These are phyloP conservation scores for Termitomyces sp. DNA, from an alignment of 768 basidiomycete genomes.

Conservation along the genomic window DNA sequence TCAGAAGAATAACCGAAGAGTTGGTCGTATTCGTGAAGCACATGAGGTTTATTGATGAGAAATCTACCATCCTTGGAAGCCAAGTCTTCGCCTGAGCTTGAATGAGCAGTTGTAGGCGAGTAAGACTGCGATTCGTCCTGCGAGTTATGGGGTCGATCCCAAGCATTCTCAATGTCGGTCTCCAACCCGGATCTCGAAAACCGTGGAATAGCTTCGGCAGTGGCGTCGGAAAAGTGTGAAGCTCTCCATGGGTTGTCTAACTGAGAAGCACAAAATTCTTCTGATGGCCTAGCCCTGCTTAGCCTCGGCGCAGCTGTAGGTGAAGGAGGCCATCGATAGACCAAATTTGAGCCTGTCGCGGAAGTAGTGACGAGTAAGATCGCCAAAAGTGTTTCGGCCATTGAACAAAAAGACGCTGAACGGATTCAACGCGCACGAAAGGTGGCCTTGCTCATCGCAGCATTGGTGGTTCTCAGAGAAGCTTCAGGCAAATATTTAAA, in stretches of 20 bases:
- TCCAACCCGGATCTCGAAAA: conserved; percentile 16
- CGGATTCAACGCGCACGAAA: not conserved
- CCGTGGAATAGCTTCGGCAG: conserved; percentile 18
- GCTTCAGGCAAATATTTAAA: not conserved
- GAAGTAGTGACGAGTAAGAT: conserved; percentile 82
- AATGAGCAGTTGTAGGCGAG: conserved; percentile 37
- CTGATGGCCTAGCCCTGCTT: conserved; percentile 55
- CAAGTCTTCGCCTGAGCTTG: conserved; percentile 46
- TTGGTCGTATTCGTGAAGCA: conserved; percentile 51
- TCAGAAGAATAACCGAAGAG: conserved; percentile 79
- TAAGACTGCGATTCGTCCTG: conserved; percentile 51
- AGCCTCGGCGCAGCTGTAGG: conserved; percentile 63
- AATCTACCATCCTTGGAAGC: conserved; percentile 40
- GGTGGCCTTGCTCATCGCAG: not conserved
- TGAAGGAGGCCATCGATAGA: conserved; percentile 81
- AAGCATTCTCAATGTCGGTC: conserved; percentile 49
- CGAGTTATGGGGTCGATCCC: conserved; percentile 48
- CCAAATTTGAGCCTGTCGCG: conserved; percentile 70
- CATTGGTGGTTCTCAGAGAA: not conserved
- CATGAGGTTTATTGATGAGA: conserved; percentile 27
- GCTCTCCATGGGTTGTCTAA: conserved; percentile 74
- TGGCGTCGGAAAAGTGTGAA: conserved; percentile 41
- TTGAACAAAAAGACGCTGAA: conserved; percentile 19
- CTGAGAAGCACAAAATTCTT: conserved; percentile 38
- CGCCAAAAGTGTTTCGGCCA: conserved; percentile 78